Evolutionary conservation across 768 basidiomycete genomes (phyloP), one percentile per base, ranked within the genome.

Genomic region (Serpula lacrymans): DNA sequence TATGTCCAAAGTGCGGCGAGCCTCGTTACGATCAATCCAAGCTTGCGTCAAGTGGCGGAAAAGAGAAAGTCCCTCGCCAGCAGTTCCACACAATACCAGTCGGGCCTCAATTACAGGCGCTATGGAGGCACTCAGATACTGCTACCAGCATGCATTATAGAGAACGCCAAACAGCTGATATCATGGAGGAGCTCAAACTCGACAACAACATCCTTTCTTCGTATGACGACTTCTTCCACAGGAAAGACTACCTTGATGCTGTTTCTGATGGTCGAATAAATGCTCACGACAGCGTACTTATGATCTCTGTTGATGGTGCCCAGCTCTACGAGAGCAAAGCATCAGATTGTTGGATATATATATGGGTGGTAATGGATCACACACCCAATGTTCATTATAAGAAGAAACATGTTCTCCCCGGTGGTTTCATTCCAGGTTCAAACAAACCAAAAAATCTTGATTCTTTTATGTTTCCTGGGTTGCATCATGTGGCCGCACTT

Each of bases 281-380:
- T 5, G 18, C 39, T 2, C 20, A 66, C 7, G 65, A 74, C 39
- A 63, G 58, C 0, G 40, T 68, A 0, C 45, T 75, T 0, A 43
- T 60, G 29, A 44, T 68, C 10, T 67, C 67, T 0, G 42, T 68
- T 1, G 69, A 73, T 46, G 65, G 72, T 6, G 66, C 67, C 0
- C 71, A 74, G 43, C 60, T 75, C 0, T 72, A 70, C 39, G 48
- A 47, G 13, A 57, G 55, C 43, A 72, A 72, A 45, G 39, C 54
- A 25, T 74, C 70, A 0, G 69, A 72, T 29, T 60, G 55, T 13
- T 71, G 68, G 71, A 67, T 73, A 5, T 60, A 46, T 16, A 62
- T 73, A 3, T 40, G 39, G 39, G 39, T 66, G 9, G 38, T 68
- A 2, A 21, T 54, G 7, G 53, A 69, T 34, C 50, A 55, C 4